Conservation (phyloP, 495 filamentous ascomycete species). For the Sabuloglossum arenarium region DNA sequence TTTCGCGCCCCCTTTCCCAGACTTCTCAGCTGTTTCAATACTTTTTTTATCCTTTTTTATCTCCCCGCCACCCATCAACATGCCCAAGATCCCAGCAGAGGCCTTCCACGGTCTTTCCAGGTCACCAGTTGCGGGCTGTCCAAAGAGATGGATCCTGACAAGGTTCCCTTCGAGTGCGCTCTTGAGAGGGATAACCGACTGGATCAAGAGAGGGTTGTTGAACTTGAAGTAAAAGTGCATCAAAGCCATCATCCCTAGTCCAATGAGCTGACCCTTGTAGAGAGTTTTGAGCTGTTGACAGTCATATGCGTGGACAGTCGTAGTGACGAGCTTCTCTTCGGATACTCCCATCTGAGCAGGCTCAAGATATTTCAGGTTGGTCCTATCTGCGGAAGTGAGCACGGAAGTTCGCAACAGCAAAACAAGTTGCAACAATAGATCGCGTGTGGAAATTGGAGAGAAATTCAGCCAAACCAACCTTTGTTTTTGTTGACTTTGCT, state of each 20-base stretch:
- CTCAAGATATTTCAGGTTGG: slow-evolving; percentile 97
- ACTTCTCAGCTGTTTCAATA: slow-evolving; percentile 69
- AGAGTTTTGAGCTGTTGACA: slow-evolving; percentile 57
- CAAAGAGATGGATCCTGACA: slow-evolving; percentile 84
- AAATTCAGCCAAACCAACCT: slow-evolving; percentile 33
- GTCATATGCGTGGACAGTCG: slow-evolving; percentile 89
- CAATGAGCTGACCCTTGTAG: slow-evolving; percentile 80
- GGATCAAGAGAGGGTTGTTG: slow-evolving; percentile 96
- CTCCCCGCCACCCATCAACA: slow-evolving; percentile 40
- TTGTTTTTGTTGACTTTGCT: slow-evolving; percentile 78
- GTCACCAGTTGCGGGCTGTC: slow-evolving; percentile 76
- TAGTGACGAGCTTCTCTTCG: slow-evolving; percentile 87
- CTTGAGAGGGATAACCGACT: slow-evolving; percentile 96
- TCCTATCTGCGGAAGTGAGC: slow-evolving; percentile 44
- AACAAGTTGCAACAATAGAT: background rate
- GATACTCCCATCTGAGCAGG: slow-evolving; percentile 74
- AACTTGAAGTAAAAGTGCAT: slow-evolving; percentile 99
- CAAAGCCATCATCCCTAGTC: slow-evolving; percentile 88
- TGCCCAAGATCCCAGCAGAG: slow-evolving; percentile 56
- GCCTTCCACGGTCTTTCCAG: slow-evolving; percentile 92
- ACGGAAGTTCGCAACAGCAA: background rate
- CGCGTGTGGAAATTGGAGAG: background rate
- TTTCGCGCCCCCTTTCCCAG: slow-evolving; percentile 70
- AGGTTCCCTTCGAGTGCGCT: slow-evolving; percentile 82
- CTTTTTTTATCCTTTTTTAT: slow-evolving; percentile 93